Conservation (phyloP, 2,329 filamentous ascomycete genomes). For the Penicillium sp. region DNA sequence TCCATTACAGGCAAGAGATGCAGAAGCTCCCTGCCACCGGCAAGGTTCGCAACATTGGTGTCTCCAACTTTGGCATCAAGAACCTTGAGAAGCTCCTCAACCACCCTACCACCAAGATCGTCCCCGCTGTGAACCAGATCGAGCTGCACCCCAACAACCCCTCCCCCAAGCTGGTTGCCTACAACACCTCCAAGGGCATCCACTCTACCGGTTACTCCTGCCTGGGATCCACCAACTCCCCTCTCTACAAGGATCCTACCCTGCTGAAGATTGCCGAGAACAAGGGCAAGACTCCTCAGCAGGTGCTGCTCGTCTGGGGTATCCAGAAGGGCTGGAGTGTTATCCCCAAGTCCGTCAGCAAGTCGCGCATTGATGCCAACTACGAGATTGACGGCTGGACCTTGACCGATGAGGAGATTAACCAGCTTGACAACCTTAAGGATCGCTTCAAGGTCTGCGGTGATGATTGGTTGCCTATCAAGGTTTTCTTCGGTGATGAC, state of each 20-base stretch:
- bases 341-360: constrained; percentile 80
- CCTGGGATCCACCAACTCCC: constrained; percentile 55
- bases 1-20: constrained; percentile 60
- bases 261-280: constrained; percentile 56
- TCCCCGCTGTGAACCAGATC: constrained; percentile 55
- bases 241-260: constrained; percentile 55
- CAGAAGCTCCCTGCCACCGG: constrained; percentile 48
- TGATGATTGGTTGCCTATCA: constrained; percentile 69
- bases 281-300: constrained; percentile 56
- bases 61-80: constrained; percentile 81
- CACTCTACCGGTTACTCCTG: constrained; percentile 59
- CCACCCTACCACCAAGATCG: constrained; percentile 57
- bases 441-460: constrained; percentile 82
- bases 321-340: constrained; percentile 78
- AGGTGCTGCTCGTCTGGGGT: constrained; percentile 68
- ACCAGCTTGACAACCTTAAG: constrained; percentile 64
- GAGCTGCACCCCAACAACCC: constrained; percentile 67
- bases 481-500: constrained; percentile 82
- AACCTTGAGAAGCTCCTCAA: constrained; percentile 76
- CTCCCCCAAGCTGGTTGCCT: constrained; percentile 59
- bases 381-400: constrained; percentile 74
- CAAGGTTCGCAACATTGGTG: constrained; percentile 77
- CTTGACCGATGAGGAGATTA: constrained; percentile 70
- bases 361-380: constrained; percentile 72
- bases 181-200: constrained; percentile 54